Evolutionary conservation across 805 yeast genomes (phyloP), one percentile per base, ranked within the genome.

Genomic region (Yamadazyma ubonensis): DNA sequence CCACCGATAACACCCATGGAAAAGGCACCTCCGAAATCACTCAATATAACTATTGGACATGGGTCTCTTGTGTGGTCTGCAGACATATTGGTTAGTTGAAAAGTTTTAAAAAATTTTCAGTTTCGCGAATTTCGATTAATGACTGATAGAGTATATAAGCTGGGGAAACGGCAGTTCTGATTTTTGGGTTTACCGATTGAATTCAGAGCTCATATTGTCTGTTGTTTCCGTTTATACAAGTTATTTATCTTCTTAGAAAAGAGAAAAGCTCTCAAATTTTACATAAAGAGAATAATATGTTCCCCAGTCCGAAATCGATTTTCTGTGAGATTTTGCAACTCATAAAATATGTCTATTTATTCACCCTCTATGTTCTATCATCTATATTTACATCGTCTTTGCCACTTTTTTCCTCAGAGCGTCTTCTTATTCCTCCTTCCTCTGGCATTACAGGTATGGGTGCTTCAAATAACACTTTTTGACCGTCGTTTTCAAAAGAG

Each of bases 1-100:
- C 99, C 99, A 72, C 99, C 99, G 58, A 93, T 86, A 54, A 81
- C 96, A 70, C 99, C 99, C 98, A 93, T 91, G 58, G 98, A 83
- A 58, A 90, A 93, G 42, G 99, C 98, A 64, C 97, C 98, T 61
- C 99, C 99, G 57, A 93, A 93, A 73, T 93, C 99, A 67, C 83
- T 91, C 51, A 93, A 71, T 51, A 93, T 88, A 43, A 93, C 97
- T 51, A 91, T 77, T 42, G 99, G 99, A 71, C 99, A 93, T 54
- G 99, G 99, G 64, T 93, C 99, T 79, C 98, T 86, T 31, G 96
- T 81, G 68, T 93, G 98, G 71, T 93, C 99, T 41, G 96, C 96
- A 33, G 95, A 84, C 90, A 85, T 83, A 17, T 32, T 17, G 20
- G 20, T 12, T n/a, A n/a, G n/a, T n/a, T n/a, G n/a, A n/a, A n/a